Base-by-base conservation (phyloP, 768 basidiomycete genomes). In the Russula sp. region DNA sequence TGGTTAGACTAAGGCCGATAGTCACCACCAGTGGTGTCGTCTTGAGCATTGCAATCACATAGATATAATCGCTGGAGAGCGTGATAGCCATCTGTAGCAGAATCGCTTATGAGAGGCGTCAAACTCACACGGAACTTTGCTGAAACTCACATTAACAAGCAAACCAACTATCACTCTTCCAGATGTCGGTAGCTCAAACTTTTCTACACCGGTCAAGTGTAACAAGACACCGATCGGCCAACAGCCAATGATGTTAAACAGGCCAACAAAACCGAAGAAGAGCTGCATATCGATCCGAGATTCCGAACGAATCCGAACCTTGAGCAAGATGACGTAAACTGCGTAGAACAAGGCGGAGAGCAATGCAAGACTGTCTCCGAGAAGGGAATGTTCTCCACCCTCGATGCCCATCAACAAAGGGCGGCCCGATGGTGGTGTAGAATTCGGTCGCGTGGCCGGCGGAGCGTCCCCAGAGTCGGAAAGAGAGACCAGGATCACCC, bases 21-120 rank as follows among this genome's bases (percentile, higher is more conserved):
- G 96, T 98, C 20, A 90, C 95, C 22, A 97, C 92, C 14, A 95
- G 78, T 0, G 95, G 95, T 1, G 94, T 94, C 8, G 96, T 99
- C 78, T 95, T 96, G 67, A 99, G 84, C 94, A 98, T 96, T 2
- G 94, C 90, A 22, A 92, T 72, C 32, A 92, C 85, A 72, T 93
- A 93, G 52, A 94, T 72, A 72, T 89, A 96, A 75, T 97, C 94
- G 64, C 89, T 91, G 10, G 83, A 84, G 36, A 90, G 75, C 0
- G 92, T 93, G 70, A 95, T 92, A 36, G 78, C 76, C 90, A 93
- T 94, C 88, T 96, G 62, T 11, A 22, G 53, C 13, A 24, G 51
- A 54, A 54, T 51, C 48, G n/a, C 4, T 30, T 36, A 36, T 14
- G 55, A 42, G n/a, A 10, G 2, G 6, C 2, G 24, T 28, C n/a